phyloP scores from a whole-genome alignment of 2,329 filamentous ascomycete genomes.

The Metarhizium robertsii region DNA sequence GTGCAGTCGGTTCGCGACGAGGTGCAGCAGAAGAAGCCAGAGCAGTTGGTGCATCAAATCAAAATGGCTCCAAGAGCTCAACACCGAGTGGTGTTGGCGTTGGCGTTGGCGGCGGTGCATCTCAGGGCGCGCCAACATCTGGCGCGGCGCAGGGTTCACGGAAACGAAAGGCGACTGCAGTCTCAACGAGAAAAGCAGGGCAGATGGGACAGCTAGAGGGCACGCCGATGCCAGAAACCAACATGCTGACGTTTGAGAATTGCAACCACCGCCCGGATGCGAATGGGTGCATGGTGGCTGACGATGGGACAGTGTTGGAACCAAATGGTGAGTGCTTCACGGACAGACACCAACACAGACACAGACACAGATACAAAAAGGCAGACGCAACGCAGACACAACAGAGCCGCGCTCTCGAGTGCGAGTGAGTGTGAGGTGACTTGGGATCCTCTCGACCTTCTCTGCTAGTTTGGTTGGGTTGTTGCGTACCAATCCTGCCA shows the following conservation, averaged over 20 bases:
- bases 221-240: slow-evolving; percentile 52
- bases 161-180: slow-evolving; percentile 70
- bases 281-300: slow-evolving; percentile 72
- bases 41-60: slow-evolving; percentile 16
- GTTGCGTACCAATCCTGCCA: slow-evolving; percentile 1
- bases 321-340: slow-evolving; percentile 64
- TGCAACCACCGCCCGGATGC: slow-evolving; percentile 54
- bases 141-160: slow-evolving; percentile 47
- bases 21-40: slow-evolving; percentile 30
- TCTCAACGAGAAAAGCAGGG: slow-evolving; percentile 14
- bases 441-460: background rate
- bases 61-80: slow-evolving; percentile 27
- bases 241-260: slow-evolving; percentile 81
- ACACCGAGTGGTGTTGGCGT: slow-evolving; percentile 1
- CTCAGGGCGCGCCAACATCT: slow-evolving; percentile 40
- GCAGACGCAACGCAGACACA: background rate
- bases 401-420: background rate
- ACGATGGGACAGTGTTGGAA: slow-evolving; percentile 77
- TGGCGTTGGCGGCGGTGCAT: slow-evolving; percentile 14
- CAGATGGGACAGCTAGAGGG: slow-evolving; percentile 27
- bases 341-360: background rate
- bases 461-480: slow-evolving; percentile 1
- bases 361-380: background rate
- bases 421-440: background rate
- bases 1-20: slow-evolving; percentile 32